Percentiles rank a stretch among this genome's conserved stretches.
Evolutionary conservation across 345 rosid species (phyloP).

Genomic region (Salix brachista): DNA sequence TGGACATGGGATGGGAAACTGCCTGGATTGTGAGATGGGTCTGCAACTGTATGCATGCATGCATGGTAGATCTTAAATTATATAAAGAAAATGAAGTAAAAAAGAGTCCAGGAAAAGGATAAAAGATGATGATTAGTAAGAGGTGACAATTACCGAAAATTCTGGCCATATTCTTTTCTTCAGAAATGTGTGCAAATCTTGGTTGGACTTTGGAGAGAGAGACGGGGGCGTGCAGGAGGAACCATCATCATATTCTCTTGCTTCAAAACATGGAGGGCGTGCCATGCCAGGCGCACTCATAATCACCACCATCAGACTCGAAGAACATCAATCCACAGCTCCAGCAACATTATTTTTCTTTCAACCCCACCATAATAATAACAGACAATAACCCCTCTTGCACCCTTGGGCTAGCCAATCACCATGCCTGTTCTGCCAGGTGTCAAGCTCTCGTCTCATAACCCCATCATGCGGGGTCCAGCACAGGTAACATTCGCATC

Average conservation of each 20-base stretch:
- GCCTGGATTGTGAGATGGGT: background rate
- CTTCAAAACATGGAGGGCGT: slow-evolving; percentile 42
- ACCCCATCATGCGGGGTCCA: background rate
- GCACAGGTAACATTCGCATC: slow-evolving; percentile 18
- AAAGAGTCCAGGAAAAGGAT: slow-evolving; percentile 7
- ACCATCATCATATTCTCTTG: slow-evolving; percentile 36
- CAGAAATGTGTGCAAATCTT: slow-evolving; percentile 33
- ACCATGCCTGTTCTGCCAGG: slow-evolving; percentile 14
- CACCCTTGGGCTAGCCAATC: background rate
- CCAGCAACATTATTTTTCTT: slow-evolving; percentile 7
- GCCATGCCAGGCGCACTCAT: slow-evolving; percentile 41
- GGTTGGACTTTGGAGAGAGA: slow-evolving; percentile 18
- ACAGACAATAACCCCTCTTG: background rate
- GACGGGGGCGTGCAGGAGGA: slow-evolving; percentile 37
- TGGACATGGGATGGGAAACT: background rate
- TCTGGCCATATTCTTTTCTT: slow-evolving; percentile 21
- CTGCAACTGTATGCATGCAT: background rate
- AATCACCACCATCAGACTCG: slow-evolving; percentile 25
- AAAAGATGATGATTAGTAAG: slow-evolving; percentile 15
- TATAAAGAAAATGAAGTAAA: background rate
- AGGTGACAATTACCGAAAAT: slow-evolving; percentile 21
- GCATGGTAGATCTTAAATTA: background rate
- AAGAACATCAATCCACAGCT: slow-evolving; percentile 6
- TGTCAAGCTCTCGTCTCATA: slow-evolving; percentile 9
- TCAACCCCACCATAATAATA: slow-evolving; percentile 31